A percentile compares a stretch with the other conserved stretches of the same genome.
Evolutionary conservation across 352 stramenopile species (phyloP).

Genomic region (Phytophthora ramorum): DNA sequence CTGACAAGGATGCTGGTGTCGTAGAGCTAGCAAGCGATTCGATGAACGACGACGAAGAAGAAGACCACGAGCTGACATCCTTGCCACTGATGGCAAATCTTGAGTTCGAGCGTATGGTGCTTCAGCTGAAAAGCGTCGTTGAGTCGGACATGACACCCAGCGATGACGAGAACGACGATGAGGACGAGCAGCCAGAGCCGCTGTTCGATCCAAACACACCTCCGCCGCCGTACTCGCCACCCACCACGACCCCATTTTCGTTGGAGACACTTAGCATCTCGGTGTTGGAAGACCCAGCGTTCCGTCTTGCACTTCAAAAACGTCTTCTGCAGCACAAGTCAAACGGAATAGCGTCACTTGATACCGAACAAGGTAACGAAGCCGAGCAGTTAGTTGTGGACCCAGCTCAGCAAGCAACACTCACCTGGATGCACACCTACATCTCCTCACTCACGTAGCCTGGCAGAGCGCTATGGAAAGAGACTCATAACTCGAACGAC

Average conservation of each 20-base stretch:
- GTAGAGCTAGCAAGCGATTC: not conserved
- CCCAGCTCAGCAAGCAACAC: conserved; percentile 20
- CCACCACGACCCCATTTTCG: not conserved
- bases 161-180: conserved; percentile 45
- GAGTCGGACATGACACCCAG: conserved; percentile 35
- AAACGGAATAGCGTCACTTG: conserved; percentile 1
- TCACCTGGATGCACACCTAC: conserved; percentile 39
- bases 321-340: conserved; percentile 18
- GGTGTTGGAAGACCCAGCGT: conserved; percentile 49
- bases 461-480: not conserved
- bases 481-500: conserved; percentile 9
- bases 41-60: conserved; percentile 18
- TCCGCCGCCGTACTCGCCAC: conserved; percentile 42
- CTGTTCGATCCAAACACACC: conserved; percentile 9
- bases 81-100: conserved; percentile 46
- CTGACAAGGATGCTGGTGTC: conserved; percentile 17
- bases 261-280: conserved; percentile 23
- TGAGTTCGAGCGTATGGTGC: conserved; percentile 80
- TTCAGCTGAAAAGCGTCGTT: conserved; percentile 74
- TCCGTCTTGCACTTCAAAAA: conserved; percentile 47
- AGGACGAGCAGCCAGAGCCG: conserved; percentile 38
- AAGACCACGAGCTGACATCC: conserved; percentile 21
- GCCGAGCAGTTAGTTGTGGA: conserved; percentile 3
- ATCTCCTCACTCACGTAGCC: conserved; percentile 30
- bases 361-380: conserved; percentile 1